Conservation (phyloP, 2,329 filamentous ascomycete genomes). For the Elsinoe ampelina region DNA sequence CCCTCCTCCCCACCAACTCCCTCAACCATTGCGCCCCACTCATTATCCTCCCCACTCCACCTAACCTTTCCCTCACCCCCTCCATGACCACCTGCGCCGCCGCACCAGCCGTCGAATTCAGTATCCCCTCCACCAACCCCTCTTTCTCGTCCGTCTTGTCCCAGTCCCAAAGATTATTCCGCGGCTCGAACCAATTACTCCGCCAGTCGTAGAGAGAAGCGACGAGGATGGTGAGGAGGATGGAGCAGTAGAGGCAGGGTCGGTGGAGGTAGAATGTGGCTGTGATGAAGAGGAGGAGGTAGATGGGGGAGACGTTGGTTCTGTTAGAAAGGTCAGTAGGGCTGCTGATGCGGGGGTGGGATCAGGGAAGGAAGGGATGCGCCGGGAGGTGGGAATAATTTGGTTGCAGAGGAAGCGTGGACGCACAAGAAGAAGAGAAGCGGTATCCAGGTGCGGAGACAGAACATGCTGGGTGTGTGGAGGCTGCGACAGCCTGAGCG, state of each 20-base stretch:
- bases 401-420: too few species aligned
- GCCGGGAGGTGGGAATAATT: background rate
- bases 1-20: constrained; percentile 67
- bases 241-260: constrained; percentile 94
- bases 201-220: constrained; percentile 89
- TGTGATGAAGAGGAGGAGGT: constrained; percentile 52
- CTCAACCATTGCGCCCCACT: constrained; percentile 79
- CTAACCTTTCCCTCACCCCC: constrained; percentile 40
- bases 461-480: constrained; percentile 46
- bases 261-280: constrained; percentile 95
- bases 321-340: constrained; percentile 19
- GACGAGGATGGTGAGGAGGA: constrained; percentile 90
- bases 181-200: constrained; percentile 89
- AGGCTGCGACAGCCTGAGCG: background rate
- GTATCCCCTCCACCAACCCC: constrained; percentile 31
- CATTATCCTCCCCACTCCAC: constrained; percentile 48
- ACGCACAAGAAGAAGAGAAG: constrained; percentile 46
- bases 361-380: background rate
- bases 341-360: too few species aligned
- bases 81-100: constrained; percentile 60
- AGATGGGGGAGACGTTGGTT: constrained; percentile 40
- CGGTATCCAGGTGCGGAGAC: constrained; percentile 50
- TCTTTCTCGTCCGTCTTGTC: constrained; percentile 26
- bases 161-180: constrained; percentile 33
- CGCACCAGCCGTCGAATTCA: constrained; percentile 62